Conservation (phyloP, 2,329 filamentous ascomycete species). For the Sporothrix schenckii region DNA sequence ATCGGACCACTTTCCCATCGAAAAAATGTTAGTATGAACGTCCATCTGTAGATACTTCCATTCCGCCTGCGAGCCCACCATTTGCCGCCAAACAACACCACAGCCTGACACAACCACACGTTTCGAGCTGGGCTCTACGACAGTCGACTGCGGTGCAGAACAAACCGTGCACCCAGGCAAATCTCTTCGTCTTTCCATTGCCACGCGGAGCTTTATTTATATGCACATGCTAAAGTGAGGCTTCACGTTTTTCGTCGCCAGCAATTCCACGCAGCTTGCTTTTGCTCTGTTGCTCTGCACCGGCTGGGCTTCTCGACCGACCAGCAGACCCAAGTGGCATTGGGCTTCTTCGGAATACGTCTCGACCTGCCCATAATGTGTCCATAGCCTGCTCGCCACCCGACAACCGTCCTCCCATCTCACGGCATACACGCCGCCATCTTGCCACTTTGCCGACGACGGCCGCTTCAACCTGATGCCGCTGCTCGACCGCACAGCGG, state of each 20-base stretch:
- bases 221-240: not conserved
- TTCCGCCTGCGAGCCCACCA: not conserved
- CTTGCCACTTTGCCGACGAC: not conserved
- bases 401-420: not conserved
- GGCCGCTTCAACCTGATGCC: conserved; percentile 38
- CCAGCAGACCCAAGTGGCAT: not conserved
- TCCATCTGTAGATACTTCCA: conserved; percentile 1
- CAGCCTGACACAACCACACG: not conserved
- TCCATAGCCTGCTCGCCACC: conserved; percentile 1
- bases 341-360: no score
- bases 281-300: not conserved
- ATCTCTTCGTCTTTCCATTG: no score
- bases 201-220: not conserved
- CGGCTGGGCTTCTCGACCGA: no score
- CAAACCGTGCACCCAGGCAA: not conserved
- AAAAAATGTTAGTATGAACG: conserved; percentile 15
- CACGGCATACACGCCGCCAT: not conserved
- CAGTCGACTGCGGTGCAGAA: not conserved
- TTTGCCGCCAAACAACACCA: conserved; percentile 6
- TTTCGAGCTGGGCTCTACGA: not conserved
- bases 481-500: conserved; percentile 63
- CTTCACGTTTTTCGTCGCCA: not conserved
- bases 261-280: not conserved
- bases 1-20: conserved; percentile 26
- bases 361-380: not conserved